Evolutionary conservation across 306 rosid genomes (phyloP).

Genomic region (Castanea crenata): DNA sequence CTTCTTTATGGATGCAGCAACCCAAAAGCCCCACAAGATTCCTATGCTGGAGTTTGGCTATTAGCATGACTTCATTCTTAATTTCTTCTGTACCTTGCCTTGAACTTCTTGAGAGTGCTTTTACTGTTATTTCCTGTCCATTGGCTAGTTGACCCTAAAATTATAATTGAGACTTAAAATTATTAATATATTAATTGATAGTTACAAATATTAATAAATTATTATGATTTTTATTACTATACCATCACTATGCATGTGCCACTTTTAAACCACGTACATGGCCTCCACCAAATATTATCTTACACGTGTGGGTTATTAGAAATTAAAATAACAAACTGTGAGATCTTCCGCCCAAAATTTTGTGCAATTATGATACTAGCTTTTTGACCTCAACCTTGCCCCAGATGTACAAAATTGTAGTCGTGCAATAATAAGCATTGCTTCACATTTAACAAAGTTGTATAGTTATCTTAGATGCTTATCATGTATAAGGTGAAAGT

Average conservation of each 20-base stretch:
- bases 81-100: constrained; percentile 41
- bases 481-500: not conserved
- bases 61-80: constrained; percentile 40
- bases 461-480: not conserved
- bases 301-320: too few relatives aligned
- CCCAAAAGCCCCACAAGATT: constrained; percentile 45
- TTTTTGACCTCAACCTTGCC: too few relatives aligned
- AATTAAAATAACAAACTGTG: too few relatives aligned
- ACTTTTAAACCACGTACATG: too few relatives aligned
- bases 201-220: too few relatives aligned
- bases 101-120: constrained; percentile 33
- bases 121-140: constrained; percentile 39
- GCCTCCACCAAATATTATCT: too few relatives aligned
- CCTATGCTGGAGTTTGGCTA: constrained; percentile 45
- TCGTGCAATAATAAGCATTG: not conserved
- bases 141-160: constrained; percentile 34
- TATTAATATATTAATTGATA: too few relatives aligned
- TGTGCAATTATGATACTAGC: too few relatives aligned
- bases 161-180: not conserved
- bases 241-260: too few relatives aligned
- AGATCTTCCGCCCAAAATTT: too few relatives aligned
- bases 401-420: not conserved
- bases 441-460: not conserved
- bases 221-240: too few relatives aligned
- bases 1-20: constrained; percentile 41